Evolutionary conservation across 768 basidiomycete species (phyloP).

Genomic region (Suillus subaureus): DNA sequence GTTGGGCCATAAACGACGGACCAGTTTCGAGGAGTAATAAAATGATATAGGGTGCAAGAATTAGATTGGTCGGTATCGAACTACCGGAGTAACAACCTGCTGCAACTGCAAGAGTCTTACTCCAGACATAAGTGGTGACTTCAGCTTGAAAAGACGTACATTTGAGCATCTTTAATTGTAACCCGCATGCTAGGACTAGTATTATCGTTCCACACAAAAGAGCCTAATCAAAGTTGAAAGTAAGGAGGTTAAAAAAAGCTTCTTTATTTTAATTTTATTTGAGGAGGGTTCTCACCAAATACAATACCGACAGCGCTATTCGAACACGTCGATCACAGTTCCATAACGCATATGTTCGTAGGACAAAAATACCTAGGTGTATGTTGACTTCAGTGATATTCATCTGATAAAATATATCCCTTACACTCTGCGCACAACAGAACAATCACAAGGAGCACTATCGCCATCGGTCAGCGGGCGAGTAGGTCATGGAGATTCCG

Average conservation of each 20-base stretch:
- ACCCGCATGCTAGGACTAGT: background rate
- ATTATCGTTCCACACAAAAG: background rate
- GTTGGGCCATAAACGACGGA: background rate
- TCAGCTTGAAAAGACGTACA: background rate
- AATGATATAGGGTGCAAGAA: background rate
- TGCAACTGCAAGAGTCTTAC: conserved; percentile 1
- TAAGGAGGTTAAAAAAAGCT: background rate
- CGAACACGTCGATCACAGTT: background rate
- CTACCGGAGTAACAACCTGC: background rate
- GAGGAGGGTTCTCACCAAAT: background rate
- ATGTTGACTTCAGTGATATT: background rate
- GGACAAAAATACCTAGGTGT: background rate
- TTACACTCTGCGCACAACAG: background rate
- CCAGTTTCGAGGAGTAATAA: background rate
- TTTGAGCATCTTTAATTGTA: background rate
- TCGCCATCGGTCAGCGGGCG: background rate
- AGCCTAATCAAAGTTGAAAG: background rate
- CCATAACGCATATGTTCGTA: conserved; percentile 3
- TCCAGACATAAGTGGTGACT: background rate
- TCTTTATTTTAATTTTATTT: background rate
- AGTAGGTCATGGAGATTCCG: background rate
- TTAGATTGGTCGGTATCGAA: background rate
- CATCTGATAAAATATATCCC: background rate
- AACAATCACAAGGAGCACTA: background rate
- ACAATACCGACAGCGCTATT: background rate